Evolutionary conservation across 2,329 filamentous ascomycete species (phyloP).

Genomic region (Aspergillus pseudotamarii): DNA sequence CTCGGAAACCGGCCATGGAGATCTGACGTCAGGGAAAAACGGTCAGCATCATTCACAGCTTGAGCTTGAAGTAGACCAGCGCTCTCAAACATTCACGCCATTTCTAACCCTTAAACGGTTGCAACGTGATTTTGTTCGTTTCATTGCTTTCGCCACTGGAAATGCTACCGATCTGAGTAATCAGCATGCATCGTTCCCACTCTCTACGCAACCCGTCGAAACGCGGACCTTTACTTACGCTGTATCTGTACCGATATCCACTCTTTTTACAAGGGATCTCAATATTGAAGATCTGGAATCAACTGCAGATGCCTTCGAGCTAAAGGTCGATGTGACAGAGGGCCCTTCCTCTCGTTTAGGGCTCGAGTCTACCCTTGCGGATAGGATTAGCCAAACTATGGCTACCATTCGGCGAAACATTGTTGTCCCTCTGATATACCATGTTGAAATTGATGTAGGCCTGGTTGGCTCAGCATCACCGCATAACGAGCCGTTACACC

Average conservation of each 20-base stretch:
- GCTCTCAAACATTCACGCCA: constrained; percentile 52
- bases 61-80: constrained; percentile 37
- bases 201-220: constrained; percentile 64
- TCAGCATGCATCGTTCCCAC: constrained; percentile 57
- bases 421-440: constrained; percentile 61
- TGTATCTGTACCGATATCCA: constrained; percentile 62
- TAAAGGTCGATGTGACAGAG: constrained; percentile 53
- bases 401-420: constrained; percentile 65
- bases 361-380: constrained; percentile 42
- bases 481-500: constrained; percentile 27
- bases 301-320: constrained; percentile 69
- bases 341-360: constrained; percentile 31
- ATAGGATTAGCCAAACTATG: constrained; percentile 60
- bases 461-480: constrained; percentile 24
- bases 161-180: constrained; percentile 33
- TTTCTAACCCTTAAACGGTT: constrained; percentile 69
- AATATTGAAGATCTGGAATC: constrained; percentile 67
- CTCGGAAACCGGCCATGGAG: constrained; percentile 54
- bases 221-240: constrained; percentile 68
- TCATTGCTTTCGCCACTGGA: constrained; percentile 63
- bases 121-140: constrained; percentile 70
- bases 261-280: constrained; percentile 55
- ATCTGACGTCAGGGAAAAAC: constrained; percentile 26
- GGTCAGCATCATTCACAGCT: constrained; percentile 29
- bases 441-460: constrained; percentile 44